phyloP scores from a whole-genome alignment of 1,284 basidiomycete species.

The Wallemia ichthyophaga region DNA sequence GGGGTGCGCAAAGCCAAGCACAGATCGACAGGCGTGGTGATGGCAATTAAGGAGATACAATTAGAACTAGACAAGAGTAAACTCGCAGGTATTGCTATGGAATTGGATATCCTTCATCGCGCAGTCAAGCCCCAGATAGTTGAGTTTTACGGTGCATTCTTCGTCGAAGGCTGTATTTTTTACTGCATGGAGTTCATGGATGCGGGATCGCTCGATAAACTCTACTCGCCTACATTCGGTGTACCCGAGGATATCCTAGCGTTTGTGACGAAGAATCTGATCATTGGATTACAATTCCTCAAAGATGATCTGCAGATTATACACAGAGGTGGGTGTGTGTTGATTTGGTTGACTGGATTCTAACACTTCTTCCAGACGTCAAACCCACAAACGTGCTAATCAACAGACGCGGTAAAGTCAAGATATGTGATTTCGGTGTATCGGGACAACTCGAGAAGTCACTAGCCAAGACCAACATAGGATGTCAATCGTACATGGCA shows the following conservation, averaged over 20 bases:
- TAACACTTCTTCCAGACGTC: conserved; percentile 28
- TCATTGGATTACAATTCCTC: conserved; percentile 72
- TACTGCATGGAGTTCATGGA: conserved; percentile 99
- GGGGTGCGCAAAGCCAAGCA: conserved; percentile 88
- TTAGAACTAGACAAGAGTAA: conserved; percentile 86
- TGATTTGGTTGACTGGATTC: not conserved
- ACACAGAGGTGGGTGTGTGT: conserved; percentile 39
- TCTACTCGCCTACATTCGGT: conserved; percentile 21
- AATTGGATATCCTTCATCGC: conserved; percentile 85
- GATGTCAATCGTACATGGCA: conserved; percentile 97
- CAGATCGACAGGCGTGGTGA: conserved; percentile 70
- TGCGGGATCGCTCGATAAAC: conserved; percentile 67
- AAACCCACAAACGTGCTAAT: conserved; percentile 93
- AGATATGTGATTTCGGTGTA: conserved; percentile 92
- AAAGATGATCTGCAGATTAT: conserved; percentile 93
- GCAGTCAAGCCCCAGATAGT: conserved; percentile 74
- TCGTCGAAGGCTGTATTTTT: conserved; percentile 92
- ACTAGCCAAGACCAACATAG: conserved; percentile 91
- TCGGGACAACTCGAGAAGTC: conserved; percentile 90
- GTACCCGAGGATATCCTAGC: conserved; percentile 65
- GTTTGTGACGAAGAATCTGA: conserved; percentile 50
- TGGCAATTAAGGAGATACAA: conserved; percentile 99
- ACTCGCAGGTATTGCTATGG: conserved; percentile 89
- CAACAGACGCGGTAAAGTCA: conserved; percentile 62
- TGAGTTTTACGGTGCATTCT: conserved; percentile 96